These are phyloP conservation scores for Backusella circina DNA, from an alignment of 192 early-diverging fungal genomes.

Conservation along the genomic window DNA sequence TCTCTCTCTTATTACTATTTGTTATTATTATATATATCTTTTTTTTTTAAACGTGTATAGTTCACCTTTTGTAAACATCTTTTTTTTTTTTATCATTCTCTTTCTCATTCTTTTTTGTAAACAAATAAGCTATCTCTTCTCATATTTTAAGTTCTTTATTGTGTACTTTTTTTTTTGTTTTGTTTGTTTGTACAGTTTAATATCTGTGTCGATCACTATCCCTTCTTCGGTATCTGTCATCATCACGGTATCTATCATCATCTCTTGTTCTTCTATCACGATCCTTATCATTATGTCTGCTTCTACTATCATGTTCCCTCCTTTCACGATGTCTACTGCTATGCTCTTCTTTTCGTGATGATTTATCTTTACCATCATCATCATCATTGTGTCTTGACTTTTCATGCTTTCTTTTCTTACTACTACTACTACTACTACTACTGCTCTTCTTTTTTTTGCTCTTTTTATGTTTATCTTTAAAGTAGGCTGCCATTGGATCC, in stretches of 20 bases:
- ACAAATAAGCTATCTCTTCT: background rate
- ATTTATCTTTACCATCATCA: background rate
- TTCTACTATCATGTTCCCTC: background rate
- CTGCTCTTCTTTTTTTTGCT: conserved; percentile 37
- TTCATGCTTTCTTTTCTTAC: background rate
- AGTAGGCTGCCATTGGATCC: conserved; percentile 65
- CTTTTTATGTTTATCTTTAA: conserved; percentile 62
- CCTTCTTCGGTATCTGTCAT: too few relatives aligned
- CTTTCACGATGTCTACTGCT: background rate
- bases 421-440: background rate
- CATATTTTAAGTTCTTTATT: too few relatives aligned
- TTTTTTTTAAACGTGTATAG: background rate
- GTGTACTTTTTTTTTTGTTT: too few relatives aligned
- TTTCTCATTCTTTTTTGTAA: background rate
- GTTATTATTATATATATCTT: background rate
- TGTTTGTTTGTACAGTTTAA: too few relatives aligned
- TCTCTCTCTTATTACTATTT: background rate
- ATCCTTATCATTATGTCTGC: too few relatives aligned
- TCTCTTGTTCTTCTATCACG: too few relatives aligned
- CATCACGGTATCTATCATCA: background rate
- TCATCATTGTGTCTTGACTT: background rate
- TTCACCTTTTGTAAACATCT: conserved; percentile 3
- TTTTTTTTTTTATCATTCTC: conserved; percentile 8
- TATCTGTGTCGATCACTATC: too few relatives aligned
- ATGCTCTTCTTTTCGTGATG: background rate